Percentiles rank a stretch among this genome's conserved stretches.
phyloP scores from a whole-genome alignment of 305 asterid species.

The Ruellia speciosa region DNA sequence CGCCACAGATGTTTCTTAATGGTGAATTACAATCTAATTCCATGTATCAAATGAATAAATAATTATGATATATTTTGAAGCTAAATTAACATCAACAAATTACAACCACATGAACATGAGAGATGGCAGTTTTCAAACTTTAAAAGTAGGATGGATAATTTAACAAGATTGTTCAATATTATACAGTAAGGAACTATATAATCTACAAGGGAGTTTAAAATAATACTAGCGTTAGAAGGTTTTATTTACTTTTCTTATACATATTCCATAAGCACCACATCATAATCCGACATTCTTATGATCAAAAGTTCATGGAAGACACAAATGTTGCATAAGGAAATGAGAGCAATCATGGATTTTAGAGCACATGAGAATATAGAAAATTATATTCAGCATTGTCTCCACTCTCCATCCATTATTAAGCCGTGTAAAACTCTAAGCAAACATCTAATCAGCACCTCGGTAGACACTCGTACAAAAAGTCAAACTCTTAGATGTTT shows the following conservation, averaged over 20 bases:
- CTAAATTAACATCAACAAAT: slow-evolving; percentile 5
- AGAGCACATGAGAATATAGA: background rate
- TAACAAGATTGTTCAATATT: background rate
- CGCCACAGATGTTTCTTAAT: background rate
- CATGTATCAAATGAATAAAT: background rate
- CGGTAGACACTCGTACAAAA: too few relatives aligned
- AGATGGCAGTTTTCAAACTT: background rate
- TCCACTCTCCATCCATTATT: background rate
- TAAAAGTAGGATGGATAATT: background rate
- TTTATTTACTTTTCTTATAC: too few relatives aligned
- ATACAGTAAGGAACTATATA: background rate
- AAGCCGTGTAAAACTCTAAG: background rate
- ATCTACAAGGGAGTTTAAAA: background rate
- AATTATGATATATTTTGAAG: slow-evolving; percentile 1
- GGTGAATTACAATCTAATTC: background rate
- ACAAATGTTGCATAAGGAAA: background rate
- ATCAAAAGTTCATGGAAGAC: background rate
- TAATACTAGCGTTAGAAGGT: background rate
- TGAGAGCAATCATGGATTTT: background rate
- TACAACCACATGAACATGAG: background rate
- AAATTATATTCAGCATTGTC: background rate
- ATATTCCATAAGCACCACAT: background rate
- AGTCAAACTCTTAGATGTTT: too few relatives aligned
- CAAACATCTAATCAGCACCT: slow-evolving; percentile 1
- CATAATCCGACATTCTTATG: background rate